phyloP scores from a whole-genome alignment of 1,139 yeast genomes.

The Geotrichum siamense region DNA sequence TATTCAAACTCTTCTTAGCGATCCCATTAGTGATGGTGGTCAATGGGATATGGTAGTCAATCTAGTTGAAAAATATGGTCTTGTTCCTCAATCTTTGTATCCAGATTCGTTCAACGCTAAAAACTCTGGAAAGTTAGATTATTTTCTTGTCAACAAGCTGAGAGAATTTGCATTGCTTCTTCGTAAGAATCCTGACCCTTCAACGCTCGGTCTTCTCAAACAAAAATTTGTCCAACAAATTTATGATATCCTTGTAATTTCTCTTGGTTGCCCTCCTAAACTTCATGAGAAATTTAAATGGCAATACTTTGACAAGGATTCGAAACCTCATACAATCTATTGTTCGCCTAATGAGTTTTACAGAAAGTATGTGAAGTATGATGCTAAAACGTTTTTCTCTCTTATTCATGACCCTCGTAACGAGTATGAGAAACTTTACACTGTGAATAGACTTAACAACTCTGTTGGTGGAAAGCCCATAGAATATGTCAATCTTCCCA shows the following conservation, averaged over 20 bases:
- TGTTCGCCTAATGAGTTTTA: constrained; percentile 52
- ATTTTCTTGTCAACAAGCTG: constrained; percentile 49
- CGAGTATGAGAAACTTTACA: constrained; percentile 45
- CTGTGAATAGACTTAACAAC: constrained; percentile 57
- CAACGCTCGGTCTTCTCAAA: constrained; percentile 38
- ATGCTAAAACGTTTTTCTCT: constrained; percentile 47
- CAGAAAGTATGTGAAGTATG: constrained; percentile 41
- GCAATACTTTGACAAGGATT: constrained; percentile 55
- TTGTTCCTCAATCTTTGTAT: constrained; percentile 52
- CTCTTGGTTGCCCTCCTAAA: constrained; percentile 58
- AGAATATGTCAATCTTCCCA: constrained; percentile 53
- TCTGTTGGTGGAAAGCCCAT: constrained; percentile 55
- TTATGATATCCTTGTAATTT: constrained; percentile 47
- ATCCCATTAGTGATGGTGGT: constrained; percentile 61
- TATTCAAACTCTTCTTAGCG: constrained; percentile 42
- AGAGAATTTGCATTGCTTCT: constrained; percentile 55
- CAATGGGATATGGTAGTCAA: constrained; percentile 69
- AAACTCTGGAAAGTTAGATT: constrained; percentile 44
- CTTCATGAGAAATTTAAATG: constrained; percentile 49
- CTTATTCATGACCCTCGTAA: constrained; percentile 62
- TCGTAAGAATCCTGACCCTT: constrained; percentile 32
- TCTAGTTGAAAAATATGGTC: constrained; percentile 53
- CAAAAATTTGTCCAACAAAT: constrained; percentile 46
- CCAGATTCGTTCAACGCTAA: constrained; percentile 57
- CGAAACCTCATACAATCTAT: constrained; percentile 41